Evolutionary conservation across 208 protist species (phyloP), one percentile per base, ranked within the genome.

Genomic region (Blechomonas ayalai): DNA sequence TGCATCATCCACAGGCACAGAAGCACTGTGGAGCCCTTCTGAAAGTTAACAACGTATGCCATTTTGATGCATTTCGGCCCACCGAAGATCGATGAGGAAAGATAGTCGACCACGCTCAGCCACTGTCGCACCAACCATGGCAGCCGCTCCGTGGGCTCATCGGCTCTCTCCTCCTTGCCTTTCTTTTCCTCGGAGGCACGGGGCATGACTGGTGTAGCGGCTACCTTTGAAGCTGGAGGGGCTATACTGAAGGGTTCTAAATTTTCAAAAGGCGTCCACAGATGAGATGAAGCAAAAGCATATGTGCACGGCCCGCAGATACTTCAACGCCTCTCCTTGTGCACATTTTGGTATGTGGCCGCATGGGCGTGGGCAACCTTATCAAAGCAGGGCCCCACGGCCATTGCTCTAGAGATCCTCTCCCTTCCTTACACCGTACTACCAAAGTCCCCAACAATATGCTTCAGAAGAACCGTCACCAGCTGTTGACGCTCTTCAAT

Each of bases 31-130:
- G 36, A 52, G 44, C 85, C 74, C 33, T 94, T 94, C 41, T 89
- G 82, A 45, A 85, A 64, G 41, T 90, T 90, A 45, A 94, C 67
- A 26, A 94, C 67, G 52, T 90, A 63, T 5, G 73, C 46, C 26
- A 82, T 55, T 46, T 82, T 82, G 33, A 94, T 43, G 29, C 60
- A 60, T 24, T 61, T 55, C 15, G 76, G 76, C 0, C 83, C 83
- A 8, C 77, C 75, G 9, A 82, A 47, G 38, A 81, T 74, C 34
- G 65, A 58, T 33, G 18, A 63, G 19, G 58, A 59, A 9, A 84
- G 3, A 15, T 57, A 58, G 27, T 83, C 60, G 12, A 83, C 20
- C 1, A 79, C 37, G 3, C 34, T n/a, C 22, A 80, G 59, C 82
- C 82, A 90, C 48, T 66, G 26, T 12, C 59, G 64, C 50, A 73